A percentile compares a stretch with the other conserved stretches of the same genome.
phyloP scores from a whole-genome alignment of 73 alveolate species.

The Paraurostyla sp. region DNA sequence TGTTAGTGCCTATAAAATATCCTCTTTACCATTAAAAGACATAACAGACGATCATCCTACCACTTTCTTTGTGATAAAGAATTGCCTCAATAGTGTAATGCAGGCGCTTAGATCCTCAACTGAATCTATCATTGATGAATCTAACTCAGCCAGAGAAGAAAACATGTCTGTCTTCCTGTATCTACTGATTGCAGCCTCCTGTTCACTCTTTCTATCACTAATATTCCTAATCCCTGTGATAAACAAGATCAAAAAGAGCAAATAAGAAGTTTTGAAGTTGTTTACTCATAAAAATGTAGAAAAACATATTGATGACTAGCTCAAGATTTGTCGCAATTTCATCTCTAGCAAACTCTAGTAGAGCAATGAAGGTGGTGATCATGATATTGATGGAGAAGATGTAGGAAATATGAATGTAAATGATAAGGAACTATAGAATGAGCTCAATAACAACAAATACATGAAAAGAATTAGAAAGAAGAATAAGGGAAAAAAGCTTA shows the following conservation, averaged over 20 bases:
- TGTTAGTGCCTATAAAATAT: slow-evolving; percentile 40
- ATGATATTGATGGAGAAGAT: slow-evolving; percentile 64
- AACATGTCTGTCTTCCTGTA: slow-evolving; percentile 47
- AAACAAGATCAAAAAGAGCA: slow-evolving; percentile 59
- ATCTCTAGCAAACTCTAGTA: slow-evolving; percentile 23
- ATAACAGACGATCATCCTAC: slow-evolving; percentile 40
- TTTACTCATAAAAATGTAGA: slow-evolving; percentile 62
- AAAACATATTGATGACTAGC: slow-evolving; percentile 57
- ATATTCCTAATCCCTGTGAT: slow-evolving; percentile 63
- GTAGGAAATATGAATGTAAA: slow-evolving; percentile 41
- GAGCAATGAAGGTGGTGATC: slow-evolving; percentile 58
- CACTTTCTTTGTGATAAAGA: slow-evolving; percentile 13
- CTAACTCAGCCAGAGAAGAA: slow-evolving; percentile 37
- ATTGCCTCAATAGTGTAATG: slow-evolving; percentile 46
- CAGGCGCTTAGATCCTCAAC: slow-evolving; percentile 50
- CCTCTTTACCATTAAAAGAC: not conserved
- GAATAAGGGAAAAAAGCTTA: slow-evolving; percentile 65
- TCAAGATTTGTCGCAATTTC: slow-evolving; percentile 58
- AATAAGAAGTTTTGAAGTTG: slow-evolving; percentile 64
- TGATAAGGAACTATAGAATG: slow-evolving; percentile 54
- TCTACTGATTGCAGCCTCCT: slow-evolving; percentile 63
- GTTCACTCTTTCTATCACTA: slow-evolving; percentile 16
- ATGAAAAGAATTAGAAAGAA: slow-evolving; percentile 57
- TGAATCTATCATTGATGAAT: slow-evolving; percentile 45
- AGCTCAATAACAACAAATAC: slow-evolving; percentile 53